Evolutionary conservation across 305 asterid genomes (phyloP).

Genomic region (Fraxinus latifolia): DNA sequence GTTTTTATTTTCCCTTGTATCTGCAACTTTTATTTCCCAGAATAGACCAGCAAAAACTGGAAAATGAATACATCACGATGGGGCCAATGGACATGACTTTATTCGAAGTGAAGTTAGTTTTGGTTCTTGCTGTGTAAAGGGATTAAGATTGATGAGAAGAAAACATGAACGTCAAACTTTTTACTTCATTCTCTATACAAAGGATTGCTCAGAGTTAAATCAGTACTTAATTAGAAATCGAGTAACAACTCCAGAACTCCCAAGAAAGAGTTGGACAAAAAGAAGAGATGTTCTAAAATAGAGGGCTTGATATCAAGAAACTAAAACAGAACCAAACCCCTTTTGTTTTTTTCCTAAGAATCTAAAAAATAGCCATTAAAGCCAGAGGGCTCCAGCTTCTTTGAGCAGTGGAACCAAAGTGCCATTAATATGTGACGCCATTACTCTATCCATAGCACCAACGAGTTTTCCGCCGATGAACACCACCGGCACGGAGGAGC

Average conservation of each 20-base stretch:
- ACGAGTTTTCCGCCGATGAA: conserved; percentile 45
- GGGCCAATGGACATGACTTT: not conserved
- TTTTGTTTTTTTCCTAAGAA: not conserved
- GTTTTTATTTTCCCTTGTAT: too few species aligned
- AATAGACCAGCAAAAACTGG: not conserved
- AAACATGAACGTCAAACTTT: not conserved
- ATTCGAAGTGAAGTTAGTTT: not conserved
- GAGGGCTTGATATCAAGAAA: conserved; percentile 1
- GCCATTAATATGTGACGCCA: conserved; percentile 47
- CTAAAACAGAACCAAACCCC: not conserved
- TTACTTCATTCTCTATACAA: not conserved
- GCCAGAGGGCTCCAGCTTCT: conserved; percentile 55
- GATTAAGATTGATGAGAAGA: not conserved
- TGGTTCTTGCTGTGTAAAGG: not conserved
- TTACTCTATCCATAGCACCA: conserved; percentile 44
- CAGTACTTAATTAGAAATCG: not conserved
- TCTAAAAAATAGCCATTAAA: conserved; percentile 14
- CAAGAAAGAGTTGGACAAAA: not conserved
- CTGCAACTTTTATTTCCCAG: too few species aligned
- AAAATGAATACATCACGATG: not conserved
- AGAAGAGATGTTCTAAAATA: not conserved
- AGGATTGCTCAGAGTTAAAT: not conserved
- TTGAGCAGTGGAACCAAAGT: conserved; percentile 40
- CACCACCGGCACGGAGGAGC: conserved; percentile 41
- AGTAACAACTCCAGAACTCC: not conserved